These are phyloP conservation scores for Candida nanaspora DNA, from an alignment of 805 yeast species.

Conservation along the genomic window DNA sequence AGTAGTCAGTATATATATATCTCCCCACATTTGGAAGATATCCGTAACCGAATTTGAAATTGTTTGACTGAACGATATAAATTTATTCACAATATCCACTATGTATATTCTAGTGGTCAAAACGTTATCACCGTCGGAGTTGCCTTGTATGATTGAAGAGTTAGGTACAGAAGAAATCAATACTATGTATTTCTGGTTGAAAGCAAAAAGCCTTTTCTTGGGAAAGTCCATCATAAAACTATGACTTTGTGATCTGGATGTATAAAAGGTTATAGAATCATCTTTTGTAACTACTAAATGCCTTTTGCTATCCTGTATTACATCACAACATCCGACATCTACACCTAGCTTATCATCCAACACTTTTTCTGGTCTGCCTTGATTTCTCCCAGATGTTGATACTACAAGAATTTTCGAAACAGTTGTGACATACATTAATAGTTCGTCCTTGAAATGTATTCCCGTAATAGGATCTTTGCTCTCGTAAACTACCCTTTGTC, in stretches of 20 bases:
- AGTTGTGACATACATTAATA: conserved; percentile 63
- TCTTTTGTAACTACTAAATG: conserved; percentile 56
- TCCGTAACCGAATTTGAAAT: conserved; percentile 60
- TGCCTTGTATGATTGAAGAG: conserved; percentile 17
- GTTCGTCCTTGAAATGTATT: conserved; percentile 48
- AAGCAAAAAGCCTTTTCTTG: conserved; percentile 44
- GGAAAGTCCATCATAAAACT: conserved; percentile 50
- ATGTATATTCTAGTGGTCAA: conserved; percentile 52
- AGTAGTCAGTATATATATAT: conserved; percentile 53
- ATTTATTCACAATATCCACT: conserved; percentile 62
- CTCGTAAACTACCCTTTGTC: conserved; percentile 75
- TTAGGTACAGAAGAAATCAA: conserved; percentile 45
- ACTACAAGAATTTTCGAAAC: conserved; percentile 65
- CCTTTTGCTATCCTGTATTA: conserved; percentile 19
- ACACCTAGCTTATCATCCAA: conserved; percentile 42
- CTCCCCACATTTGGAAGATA: conserved; percentile 49
- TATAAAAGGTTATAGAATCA: conserved; percentile 60
- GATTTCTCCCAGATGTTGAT: conserved; percentile 71
- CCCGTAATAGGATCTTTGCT: conserved; percentile 78
- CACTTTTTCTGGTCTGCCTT: conserved; percentile 48
- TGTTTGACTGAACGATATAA: conserved; percentile 61
- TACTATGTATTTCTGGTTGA: conserved; percentile 42
- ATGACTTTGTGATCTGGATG: conserved; percentile 43
- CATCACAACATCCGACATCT: conserved; percentile 40
- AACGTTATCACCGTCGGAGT: conserved; percentile 20